These are phyloP conservation scores for Alternaria brassicae DNA, from an alignment of 2,329 filamentous ascomycete species.

Conservation along the genomic window DNA sequence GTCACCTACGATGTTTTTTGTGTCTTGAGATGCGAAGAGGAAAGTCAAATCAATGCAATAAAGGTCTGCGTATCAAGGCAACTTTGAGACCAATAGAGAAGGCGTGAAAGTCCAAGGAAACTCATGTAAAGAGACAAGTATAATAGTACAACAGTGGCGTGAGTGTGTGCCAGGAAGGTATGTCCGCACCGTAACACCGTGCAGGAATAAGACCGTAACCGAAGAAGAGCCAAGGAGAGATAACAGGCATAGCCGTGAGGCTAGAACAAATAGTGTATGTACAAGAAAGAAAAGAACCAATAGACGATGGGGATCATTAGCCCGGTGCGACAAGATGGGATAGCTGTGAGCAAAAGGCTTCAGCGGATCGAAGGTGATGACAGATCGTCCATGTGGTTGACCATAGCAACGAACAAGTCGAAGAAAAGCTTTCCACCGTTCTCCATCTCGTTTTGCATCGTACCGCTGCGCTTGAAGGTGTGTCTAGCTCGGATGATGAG, in stretches of 20 bases:
- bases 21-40: background rate
- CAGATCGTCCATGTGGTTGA: slow-evolving; percentile 73
- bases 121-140: background rate
- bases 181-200: background rate
- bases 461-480: slow-evolving; percentile 92
- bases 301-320: background rate
- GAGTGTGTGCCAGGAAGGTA: slow-evolving; percentile 1
- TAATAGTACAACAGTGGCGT: slow-evolving; percentile 5
- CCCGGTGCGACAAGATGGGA: slow-evolving; percentile 24
- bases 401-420: slow-evolving; percentile 90
- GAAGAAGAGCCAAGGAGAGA: background rate
- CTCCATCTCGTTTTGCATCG: slow-evolving; percentile 96
- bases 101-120: background rate
- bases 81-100: background rate
- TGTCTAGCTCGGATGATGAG: slow-evolving; percentile 87
- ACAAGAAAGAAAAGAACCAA: background rate
- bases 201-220: background rate
- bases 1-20: background rate
- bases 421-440: slow-evolving; percentile 88
- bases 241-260: slow-evolving; percentile 4
- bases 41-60: background rate
- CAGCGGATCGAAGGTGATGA: slow-evolving; percentile 6
- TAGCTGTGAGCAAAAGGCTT: slow-evolving; percentile 9
- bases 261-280: slow-evolving; percentile 6
- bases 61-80: background rate